phyloP scores from a whole-genome alignment of 2,329 filamentous ascomycete genomes.

The Tothia fuscella region DNA sequence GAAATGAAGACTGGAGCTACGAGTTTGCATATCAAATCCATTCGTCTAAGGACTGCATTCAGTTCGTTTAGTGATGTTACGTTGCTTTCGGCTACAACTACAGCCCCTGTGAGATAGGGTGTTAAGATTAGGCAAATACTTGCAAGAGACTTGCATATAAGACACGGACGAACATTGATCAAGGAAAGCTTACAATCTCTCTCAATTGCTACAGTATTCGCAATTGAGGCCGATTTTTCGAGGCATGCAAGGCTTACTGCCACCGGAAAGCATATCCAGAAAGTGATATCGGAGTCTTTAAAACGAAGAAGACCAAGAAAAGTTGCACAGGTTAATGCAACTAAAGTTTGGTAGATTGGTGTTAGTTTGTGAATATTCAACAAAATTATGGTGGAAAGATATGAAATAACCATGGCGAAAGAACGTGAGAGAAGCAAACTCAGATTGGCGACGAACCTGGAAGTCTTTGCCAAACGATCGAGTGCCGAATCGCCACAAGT shows the following conservation, averaged over 20 bases:
- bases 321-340: too few relatives aligned
- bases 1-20: constrained; percentile 41
- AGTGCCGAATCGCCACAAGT: constrained; percentile 25
- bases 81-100: constrained; percentile 3
- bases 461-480: constrained; percentile 28
- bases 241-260: constrained; percentile 48
- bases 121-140: too few relatives aligned
- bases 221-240: constrained; percentile 54
- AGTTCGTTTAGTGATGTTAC: constrained; percentile 26
- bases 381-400: background rate
- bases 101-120: too few relatives aligned
- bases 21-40: constrained; percentile 48
- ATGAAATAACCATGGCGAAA: background rate
- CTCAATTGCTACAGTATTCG: constrained; percentile 58
- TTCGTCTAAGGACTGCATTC: constrained; percentile 48
- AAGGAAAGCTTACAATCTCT: too few relatives aligned
- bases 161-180: constrained; percentile 42
- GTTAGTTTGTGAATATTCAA: too few relatives aligned
- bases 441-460: too few relatives aligned
- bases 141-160: constrained; percentile 22
- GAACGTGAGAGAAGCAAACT: constrained; percentile 22
- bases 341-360: too few relatives aligned
- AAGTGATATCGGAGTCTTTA: background rate
- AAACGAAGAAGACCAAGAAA: background rate
- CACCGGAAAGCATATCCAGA: constrained; percentile 17